Evolutionary conservation across 2,329 filamentous ascomycete genomes (phyloP), one percentile per base, ranked within the genome.

Genomic region (Colletotrichum siamense): DNA sequence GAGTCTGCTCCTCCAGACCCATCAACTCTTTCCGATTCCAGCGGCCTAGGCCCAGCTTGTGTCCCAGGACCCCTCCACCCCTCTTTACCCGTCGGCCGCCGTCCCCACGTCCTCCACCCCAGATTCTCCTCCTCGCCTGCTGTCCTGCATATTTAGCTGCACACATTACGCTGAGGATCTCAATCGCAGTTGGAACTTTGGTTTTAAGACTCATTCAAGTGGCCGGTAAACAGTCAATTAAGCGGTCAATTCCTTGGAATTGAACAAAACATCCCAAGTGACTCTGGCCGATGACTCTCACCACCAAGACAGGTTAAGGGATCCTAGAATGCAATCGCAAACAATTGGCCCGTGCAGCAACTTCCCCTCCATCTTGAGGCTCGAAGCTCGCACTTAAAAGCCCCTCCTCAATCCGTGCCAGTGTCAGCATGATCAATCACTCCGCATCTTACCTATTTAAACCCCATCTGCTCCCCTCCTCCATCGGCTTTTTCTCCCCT

Each of bases 91-190:
- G 44, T 52, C 44, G 26, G 22, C 55, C 55, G 22, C 55, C 26
- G 24, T 66, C 63, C 26, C 34, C 61, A 64, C 34, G 24, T 52
- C 49, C 66, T 69, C 66, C 66, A 52, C 49, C 44, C 49, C n/a
- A 22, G 39, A 39, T 59, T n/a, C 52, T 34, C 22, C 34, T 0
- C n/a, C 2, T 34, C 44, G 49, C 55, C 44, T 30, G 1, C 49
- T 34, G 34, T 30, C n/a, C 24, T n/a, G 59, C 28, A 62, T 32
- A 52, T 22, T 8, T 52, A 52, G 44, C 44, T 52, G 44, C 44
- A 52, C 18, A 0, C 44, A 52, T 52, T 52, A 52, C n/a, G 44
- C n/a, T 22, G 44, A 52, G 44, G 44, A 52, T 52, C n/a, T 52
- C 44, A 52, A 52, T 52, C 6, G 44, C 10, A 22, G 44, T 22